A percentile compares a stretch with the other conserved stretches of the same genome.
These are phyloP conservation scores for Alternaria arbusti DNA, from an alignment of 2,329 filamentous ascomycete genomes.

Conservation along the genomic window DNA sequence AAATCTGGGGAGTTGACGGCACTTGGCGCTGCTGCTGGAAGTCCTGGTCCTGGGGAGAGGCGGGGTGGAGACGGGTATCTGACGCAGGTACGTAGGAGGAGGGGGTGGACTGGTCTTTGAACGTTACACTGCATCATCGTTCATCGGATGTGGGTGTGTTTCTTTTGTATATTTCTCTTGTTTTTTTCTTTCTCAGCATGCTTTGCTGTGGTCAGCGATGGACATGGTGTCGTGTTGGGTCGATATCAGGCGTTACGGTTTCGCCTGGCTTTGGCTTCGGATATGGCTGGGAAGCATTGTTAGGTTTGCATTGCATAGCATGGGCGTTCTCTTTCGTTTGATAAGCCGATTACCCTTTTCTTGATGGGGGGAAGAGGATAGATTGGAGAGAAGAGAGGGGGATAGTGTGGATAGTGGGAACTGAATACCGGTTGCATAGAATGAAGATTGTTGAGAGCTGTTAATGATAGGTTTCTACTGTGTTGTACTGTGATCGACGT, in stretches of 20 bases:
- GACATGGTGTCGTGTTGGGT: not conserved
- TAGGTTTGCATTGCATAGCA: not conserved
- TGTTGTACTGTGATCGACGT: not conserved
- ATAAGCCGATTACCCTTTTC: too few species aligned
- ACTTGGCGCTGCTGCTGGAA: too few species aligned
- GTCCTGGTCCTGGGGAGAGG: not conserved
- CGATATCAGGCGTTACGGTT: not conserved
- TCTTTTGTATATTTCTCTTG: not conserved
- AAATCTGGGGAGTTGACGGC: not conserved
- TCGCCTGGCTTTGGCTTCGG: not conserved
- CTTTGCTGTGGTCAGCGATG: not conserved
- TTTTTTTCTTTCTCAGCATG: not conserved
- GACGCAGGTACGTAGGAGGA: constrained; percentile 14
- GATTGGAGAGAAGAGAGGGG: not conserved
- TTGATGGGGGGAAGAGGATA: not conserved
- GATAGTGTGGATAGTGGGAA: not conserved
- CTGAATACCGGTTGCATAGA: not conserved
- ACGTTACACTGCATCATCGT: too few species aligned
- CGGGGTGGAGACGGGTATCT: constrained; percentile 5
- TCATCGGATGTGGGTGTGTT: not conserved
- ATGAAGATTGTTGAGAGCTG: not conserved
- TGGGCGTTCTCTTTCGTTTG: not conserved
- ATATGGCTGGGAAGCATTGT: not conserved
- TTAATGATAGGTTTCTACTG: fast-evolving
- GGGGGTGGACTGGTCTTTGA: constrained; percentile 19